A percentile compares a stretch with the other conserved stretches of the same genome.
These are phyloP conservation scores for Aspergillus quadrilineatus DNA, from an alignment of 2,329 filamentous ascomycete genomes.

Conservation along the genomic window DNA sequence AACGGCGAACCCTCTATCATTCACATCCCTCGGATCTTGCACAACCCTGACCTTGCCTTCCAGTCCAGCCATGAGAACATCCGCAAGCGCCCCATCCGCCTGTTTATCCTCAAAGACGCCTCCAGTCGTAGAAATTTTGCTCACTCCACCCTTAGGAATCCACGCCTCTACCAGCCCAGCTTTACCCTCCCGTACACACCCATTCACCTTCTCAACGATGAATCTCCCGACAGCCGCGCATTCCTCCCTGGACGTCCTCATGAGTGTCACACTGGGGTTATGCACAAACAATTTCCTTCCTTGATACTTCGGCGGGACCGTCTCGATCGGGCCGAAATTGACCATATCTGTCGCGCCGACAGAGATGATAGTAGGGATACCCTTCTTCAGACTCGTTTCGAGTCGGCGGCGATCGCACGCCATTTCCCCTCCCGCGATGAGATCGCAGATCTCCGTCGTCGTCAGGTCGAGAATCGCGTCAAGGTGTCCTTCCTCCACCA, in stretches of 20 bases:
- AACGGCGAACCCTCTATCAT: constrained; percentile 31
- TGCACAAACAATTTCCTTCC: constrained; percentile 58
- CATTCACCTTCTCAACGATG: constrained; percentile 54
- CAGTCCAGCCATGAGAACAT: constrained; percentile 51
- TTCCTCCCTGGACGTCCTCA: constrained; percentile 63
- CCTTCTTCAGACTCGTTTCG: constrained; percentile 55
- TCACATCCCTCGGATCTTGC: constrained; percentile 43
- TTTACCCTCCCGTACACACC: constrained; percentile 29
- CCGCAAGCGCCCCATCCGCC: constrained; percentile 50
- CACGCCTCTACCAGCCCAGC: constrained; percentile 54
- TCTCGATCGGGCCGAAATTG: constrained; percentile 60
- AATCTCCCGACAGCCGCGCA: constrained; percentile 55
- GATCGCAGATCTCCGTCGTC: constrained; percentile 67
- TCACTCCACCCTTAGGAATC: constrained; percentile 61
- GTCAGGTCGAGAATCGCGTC: constrained; percentile 70
- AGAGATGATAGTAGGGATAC: constrained; percentile 59
- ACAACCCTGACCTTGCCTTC: constrained; percentile 51
- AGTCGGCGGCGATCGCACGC: constrained; percentile 59
- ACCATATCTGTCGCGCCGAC: constrained; percentile 61
- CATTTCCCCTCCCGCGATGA: constrained; percentile 63
- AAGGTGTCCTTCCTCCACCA: constrained; percentile 58
- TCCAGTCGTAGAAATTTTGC: constrained; percentile 57
- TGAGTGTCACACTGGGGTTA: constrained; percentile 65
- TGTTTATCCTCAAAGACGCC: constrained; percentile 54
- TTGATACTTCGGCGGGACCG: constrained; percentile 57